phyloP scores from a whole-genome alignment of 2,329 filamentous ascomycete species.

The Metarhizium sp. region DNA sequence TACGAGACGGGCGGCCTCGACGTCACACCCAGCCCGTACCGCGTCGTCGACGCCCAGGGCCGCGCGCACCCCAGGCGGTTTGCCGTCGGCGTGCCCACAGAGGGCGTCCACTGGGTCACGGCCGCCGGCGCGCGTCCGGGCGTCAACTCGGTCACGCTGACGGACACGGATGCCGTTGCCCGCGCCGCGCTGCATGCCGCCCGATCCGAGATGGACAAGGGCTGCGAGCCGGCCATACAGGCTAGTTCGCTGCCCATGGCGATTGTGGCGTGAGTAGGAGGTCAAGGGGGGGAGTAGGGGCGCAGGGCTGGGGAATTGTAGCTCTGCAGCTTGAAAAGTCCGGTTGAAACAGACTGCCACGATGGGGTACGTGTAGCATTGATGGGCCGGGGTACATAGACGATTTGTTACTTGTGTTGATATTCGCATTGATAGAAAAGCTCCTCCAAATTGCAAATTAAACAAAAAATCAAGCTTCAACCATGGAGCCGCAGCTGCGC shows the following conservation, averaged over 20 bases:
- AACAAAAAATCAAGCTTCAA: neutral
- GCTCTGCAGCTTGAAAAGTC: neutral
- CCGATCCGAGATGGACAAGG: neutral
- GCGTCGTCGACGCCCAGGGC: neutral
- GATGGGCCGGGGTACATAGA: neutral
- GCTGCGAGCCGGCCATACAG: neutral
- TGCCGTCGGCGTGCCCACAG: constrained; percentile 3
- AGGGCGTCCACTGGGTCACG: constrained; percentile 7
- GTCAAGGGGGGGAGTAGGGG: neutral
- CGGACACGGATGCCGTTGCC: constrained; percentile 4
- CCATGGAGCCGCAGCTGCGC: neutral
- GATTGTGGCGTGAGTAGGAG: neutral
- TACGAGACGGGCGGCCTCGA: constrained; percentile 5
- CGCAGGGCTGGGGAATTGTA: neutral
- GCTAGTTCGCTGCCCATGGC: neutral
- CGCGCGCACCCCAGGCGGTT: constrained; percentile 3
- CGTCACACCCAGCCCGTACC: constrained; percentile 3
- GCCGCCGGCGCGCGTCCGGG: constrained; percentile 4
- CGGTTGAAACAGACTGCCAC: neutral
- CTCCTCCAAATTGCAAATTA: no score
- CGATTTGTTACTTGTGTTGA: neutral
- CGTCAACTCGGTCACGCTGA: constrained; percentile 5
- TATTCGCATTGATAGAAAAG: neutral
- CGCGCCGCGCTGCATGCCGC: constrained; percentile 2
- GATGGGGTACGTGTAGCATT: neutral